phyloP scores from a whole-genome alignment of 805 yeast species.

The Suhomyces canberraensis region DNA sequence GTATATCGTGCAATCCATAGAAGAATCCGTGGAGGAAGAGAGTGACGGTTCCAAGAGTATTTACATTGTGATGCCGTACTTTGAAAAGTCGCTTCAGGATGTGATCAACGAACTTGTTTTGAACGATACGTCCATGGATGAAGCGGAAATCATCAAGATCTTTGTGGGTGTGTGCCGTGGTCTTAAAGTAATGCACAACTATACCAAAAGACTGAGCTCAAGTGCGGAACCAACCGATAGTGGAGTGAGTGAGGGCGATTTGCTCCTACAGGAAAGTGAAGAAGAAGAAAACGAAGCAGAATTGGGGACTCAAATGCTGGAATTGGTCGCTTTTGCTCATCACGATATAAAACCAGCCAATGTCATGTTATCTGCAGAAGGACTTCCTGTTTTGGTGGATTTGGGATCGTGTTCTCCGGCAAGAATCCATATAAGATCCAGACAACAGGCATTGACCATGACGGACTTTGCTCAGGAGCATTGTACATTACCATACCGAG shows the following conservation, averaged over 20 bases:
- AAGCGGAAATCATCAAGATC: slow-evolving; percentile 58
- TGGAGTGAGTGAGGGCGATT: slow-evolving; percentile 25
- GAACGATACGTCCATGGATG: slow-evolving; percentile 51
- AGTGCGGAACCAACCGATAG: slow-evolving; percentile 5
- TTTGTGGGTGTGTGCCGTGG: slow-evolving; percentile 74
- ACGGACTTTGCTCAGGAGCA: slow-evolving; percentile 83
- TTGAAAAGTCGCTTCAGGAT: slow-evolving; percentile 72
- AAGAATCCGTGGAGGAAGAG: slow-evolving; percentile 69
- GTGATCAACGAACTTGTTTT: slow-evolving; percentile 63
- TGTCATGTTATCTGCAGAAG: slow-evolving; percentile 72
- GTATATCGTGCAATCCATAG: slow-evolving; percentile 64
- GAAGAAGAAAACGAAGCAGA: slow-evolving; percentile 31
- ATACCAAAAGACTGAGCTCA: slow-evolving; percentile 27
- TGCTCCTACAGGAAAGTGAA: slow-evolving; percentile 12
- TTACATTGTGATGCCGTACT: slow-evolving; percentile 77
- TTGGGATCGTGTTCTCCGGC: slow-evolving; percentile 78
- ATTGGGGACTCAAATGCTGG: slow-evolving; percentile 48
- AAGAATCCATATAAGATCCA: slow-evolving; percentile 46
- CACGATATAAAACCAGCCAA: slow-evolving; percentile 88
- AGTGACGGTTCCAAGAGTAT: slow-evolving; percentile 77
- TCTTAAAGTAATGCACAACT: slow-evolving; percentile 69
- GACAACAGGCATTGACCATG: slow-evolving; percentile 69
- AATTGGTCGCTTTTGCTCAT: slow-evolving; percentile 72
- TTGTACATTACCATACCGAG: slow-evolving; percentile 82
- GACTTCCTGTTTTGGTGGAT: slow-evolving; percentile 77